Evolutionary conservation across 495 filamentous ascomycete genomes (phyloP), one percentile per base, ranked within the genome.

Genomic region (Annulohypoxylon moriforme): DNA sequence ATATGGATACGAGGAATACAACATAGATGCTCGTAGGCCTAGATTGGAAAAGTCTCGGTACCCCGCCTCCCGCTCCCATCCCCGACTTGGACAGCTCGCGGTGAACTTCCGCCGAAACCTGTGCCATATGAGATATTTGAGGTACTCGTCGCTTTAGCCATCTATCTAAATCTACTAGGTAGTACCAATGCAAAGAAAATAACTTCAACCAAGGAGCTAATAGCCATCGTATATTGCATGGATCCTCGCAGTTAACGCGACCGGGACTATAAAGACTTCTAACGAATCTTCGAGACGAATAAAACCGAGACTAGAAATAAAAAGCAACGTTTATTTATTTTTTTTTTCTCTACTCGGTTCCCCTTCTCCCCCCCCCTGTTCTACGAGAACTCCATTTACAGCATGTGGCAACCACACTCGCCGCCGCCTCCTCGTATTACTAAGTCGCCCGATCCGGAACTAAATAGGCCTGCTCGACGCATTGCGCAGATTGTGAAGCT

Each of bases 401-500:
- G 2, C 24, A 74, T 74, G 71, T 69, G 69, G 69, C 49, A 71
- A 49, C 63, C 69, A 16, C 69, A 67, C 63, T 38, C 68, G 20
- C 68, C 64, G 38, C 66, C 71, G 22, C 71, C 71, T 13, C 27
- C 44, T 25, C 64, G 57, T 11, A 18, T 60, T 31, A 64, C 64
- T 27, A 64, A 60, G 58, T 72, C 68, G 7, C 63, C 73, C 16
- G 74, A 76, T n/a, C 62, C 69, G n/a, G 58, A 66, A 55, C 42
- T 67, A 24, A 63, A 71, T 33, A 75, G 83, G 62, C 76, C 81
- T 0, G 82, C 80, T 57, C 85, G 84, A 31, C 86, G 89, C 29
- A 82, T 90, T 68, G 89, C 85, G 8, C 92, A 94, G 77, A 89
- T 91, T 60, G 83, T 94, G 65, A 89, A 89, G 73, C 84, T 94